Conservation (phyloP, 1,284 basidiomycete genomes). For the Apiotrichum domesticum region DNA sequence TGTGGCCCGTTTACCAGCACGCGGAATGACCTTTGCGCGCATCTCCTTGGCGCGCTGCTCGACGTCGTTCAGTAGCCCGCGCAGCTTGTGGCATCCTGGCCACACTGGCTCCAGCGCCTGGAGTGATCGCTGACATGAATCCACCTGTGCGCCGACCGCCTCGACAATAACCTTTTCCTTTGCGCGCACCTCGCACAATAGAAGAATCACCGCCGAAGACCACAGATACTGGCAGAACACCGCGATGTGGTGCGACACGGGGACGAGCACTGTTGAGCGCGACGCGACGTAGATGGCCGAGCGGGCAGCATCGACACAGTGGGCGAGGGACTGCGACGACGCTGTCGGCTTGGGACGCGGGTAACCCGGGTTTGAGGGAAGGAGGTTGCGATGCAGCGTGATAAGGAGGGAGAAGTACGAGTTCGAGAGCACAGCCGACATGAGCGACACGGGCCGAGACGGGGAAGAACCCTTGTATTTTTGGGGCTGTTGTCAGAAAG, state of each 20-base stretch:
- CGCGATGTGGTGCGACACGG: constrained; percentile 78
- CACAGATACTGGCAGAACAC: constrained; percentile 88
- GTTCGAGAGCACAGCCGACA: constrained; percentile 80
- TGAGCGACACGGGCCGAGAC: constrained; percentile 43
- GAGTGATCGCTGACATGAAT: constrained; percentile 62
- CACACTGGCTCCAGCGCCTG: constrained; percentile 78
- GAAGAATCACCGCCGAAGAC: constrained; percentile 78
- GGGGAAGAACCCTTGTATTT: constrained; percentile 52
- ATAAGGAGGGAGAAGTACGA: constrained; percentile 83
- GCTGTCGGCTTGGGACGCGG: constrained; percentile 41
- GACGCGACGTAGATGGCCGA: constrained; percentile 67
- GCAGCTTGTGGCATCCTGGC: constrained; percentile 82
- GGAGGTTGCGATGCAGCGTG: constrained; percentile 79
- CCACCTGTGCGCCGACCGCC: constrained; percentile 74
- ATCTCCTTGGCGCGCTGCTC: constrained; percentile 41
- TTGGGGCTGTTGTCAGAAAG: constrained; percentile 53
- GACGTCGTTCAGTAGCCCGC: constrained; percentile 47
- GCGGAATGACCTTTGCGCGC: constrained; percentile 9
- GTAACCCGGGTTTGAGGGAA: constrained; percentile 48
- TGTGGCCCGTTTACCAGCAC: constrained; percentile 7
- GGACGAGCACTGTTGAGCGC: constrained; percentile 75
- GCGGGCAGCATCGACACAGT: constrained; percentile 42
- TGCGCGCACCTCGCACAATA: constrained; percentile 80
- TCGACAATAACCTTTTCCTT: constrained; percentile 59
- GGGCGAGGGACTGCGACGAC: constrained; percentile 38